Conservation (phyloP, 2,329 filamentous ascomycete genomes). For the Dactylella cylindrospora region DNA sequence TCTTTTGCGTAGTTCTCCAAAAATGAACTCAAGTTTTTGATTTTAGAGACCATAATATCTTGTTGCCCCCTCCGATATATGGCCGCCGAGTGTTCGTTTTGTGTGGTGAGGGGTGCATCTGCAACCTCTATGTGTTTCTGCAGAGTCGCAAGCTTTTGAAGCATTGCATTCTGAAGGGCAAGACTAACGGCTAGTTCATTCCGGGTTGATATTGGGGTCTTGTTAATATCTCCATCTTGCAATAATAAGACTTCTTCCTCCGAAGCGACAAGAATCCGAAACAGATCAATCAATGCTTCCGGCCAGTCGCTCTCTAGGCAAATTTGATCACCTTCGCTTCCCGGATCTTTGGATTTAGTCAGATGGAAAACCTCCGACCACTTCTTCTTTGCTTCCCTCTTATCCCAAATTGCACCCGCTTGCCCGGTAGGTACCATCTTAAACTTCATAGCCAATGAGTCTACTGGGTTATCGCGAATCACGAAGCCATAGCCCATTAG, state of each 20-base stretch:
- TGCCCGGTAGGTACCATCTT: conserved; percentile 25
- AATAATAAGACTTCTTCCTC: conserved; percentile 21
- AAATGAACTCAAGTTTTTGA: conserved; percentile 22
- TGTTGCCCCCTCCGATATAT: conserved; percentile 31
- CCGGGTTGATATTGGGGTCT: conserved; percentile 20
- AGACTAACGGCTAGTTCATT: conserved; percentile 36
- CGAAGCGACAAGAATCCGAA: conserved; percentile 27
- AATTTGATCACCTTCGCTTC: background rate
- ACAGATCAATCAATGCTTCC: conserved; percentile 26
- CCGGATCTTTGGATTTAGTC: background rate
- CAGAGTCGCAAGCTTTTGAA: conserved; percentile 19
- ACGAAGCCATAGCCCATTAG: conserved; percentile 60
- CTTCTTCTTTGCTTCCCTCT: conserved; percentile 7
- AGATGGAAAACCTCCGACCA: conserved; percentile 31
- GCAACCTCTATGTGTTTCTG: conserved; percentile 7
- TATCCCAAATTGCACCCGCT: conserved; percentile 22
- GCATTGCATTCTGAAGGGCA: conserved; percentile 22
- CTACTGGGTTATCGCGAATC: conserved; percentile 55
- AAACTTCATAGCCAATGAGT: conserved; percentile 49
- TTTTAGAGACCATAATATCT: conserved; percentile 29
- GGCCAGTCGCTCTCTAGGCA: conserved; percentile 29
- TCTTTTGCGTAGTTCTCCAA: conserved; percentile 10
- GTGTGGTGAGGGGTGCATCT: background rate
- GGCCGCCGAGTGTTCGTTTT: conserved; percentile 8
- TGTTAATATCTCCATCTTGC: conserved; percentile 1